Base-by-base conservation (phyloP, 352 stramenopile species). In the Pythium rhizo-oryzae region DNA sequence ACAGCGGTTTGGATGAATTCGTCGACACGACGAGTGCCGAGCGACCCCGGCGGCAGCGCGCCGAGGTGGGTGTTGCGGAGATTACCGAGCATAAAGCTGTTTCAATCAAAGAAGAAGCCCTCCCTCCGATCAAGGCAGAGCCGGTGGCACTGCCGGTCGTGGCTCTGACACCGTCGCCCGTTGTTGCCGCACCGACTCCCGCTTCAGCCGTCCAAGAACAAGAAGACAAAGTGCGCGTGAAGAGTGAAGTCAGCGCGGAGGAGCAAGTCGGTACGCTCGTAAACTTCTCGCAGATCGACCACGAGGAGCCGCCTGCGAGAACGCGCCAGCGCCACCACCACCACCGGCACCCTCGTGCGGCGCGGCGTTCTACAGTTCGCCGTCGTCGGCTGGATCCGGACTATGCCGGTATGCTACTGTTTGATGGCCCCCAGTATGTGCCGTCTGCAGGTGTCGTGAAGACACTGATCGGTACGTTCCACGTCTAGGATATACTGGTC, bases 321-420 rank as follows among this genome's bases (percentile, higher is more conserved):
- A 50, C 19, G 43, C 62, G 39, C 35, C 35, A 37, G 5, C 44
- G 39, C 35, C 35, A 37, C 11, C 44, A 37, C 2, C n/a, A n/a
- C n/a, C 35, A 54, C 51, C 41, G 47, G 30, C 57, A 62, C 15
- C 58, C 55, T 39, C 52, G 66, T 43, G 39, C 52, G 7, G 28
- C 56, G 35, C 60, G 67, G 0, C 63, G 61, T 0, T 55, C 60
- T 0, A 39, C 63, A 13, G 55, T 74, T 5, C 60, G 67, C 12
- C 55, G 61, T 3, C 61, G 55, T 19, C 67, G 62, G 19, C 56
- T 93, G 18, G 79, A 81, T 39, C 82, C 91, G 59, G 83, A 90
- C 60, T 72, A 90, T 58, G 85, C 85, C 5, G 85, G 79, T 18
- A 87, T 90, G 59, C 44, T 91, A 49, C 74, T 93, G 12, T 93